Evolutionary conservation across 331 rosid species (phyloP).

Genomic region (Quercus phellos): DNA sequence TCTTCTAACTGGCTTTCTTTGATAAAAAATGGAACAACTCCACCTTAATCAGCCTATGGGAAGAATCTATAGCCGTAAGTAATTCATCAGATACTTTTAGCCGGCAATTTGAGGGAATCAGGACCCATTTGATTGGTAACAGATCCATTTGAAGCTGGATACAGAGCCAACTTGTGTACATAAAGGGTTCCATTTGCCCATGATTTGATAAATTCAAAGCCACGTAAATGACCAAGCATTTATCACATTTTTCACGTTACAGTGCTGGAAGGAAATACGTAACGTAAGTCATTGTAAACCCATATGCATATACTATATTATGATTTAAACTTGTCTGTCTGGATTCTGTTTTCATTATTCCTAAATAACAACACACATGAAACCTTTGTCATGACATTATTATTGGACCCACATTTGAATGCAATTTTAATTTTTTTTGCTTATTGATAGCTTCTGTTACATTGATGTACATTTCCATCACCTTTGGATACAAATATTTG

Average conservation of each 20-base stretch:
- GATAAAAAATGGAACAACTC: too few relatives aligned
- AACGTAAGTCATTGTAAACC: not conserved
- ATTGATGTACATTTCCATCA: not conserved
- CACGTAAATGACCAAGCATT: not conserved
- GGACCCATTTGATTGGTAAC: not conserved
- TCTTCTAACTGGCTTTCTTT: too few relatives aligned
- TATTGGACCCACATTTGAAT: not conserved
- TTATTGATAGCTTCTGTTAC: not conserved
- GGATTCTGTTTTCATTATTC: slow-evolving; percentile 4
- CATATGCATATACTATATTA: not conserved
- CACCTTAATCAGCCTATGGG: not conserved
- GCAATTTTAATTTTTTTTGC: not conserved
- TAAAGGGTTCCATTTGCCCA: not conserved
- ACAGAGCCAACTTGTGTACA: not conserved
- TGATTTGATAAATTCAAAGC: not conserved
- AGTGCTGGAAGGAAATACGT: too few relatives aligned
- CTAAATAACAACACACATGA: slow-evolving; percentile 6
- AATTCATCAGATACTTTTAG: not conserved
- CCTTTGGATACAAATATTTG: not conserved
- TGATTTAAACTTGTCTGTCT: not conserved
- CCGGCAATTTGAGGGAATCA: not conserved
- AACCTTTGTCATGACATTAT: slow-evolving; percentile 5
- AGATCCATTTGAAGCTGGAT: not conserved
- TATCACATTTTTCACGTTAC: not conserved
- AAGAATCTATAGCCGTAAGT: not conserved